These are phyloP conservation scores for Solanum hybrid DNA, from an alignment of 305 asterid genomes.

Conservation along the genomic window DNA sequence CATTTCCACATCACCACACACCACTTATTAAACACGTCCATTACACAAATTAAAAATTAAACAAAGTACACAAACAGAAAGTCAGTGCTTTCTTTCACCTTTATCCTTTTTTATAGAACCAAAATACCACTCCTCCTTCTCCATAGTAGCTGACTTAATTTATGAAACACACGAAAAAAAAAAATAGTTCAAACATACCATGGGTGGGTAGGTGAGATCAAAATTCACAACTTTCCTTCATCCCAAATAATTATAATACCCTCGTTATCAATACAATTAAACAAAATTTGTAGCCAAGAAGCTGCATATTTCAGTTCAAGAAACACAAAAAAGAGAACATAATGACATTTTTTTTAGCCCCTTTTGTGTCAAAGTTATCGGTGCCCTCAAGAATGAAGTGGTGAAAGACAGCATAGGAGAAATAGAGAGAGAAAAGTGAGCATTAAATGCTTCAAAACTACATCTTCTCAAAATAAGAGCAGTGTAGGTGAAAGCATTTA, in stretches of 20 bases:
- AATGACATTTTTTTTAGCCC: neutral
- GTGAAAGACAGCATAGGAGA: conserved; percentile 20
- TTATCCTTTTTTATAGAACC: no score
- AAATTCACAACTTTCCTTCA: neutral
- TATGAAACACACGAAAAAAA: neutral
- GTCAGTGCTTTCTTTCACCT: no score
- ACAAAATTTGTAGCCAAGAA: neutral
- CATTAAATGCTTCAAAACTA: conserved; percentile 46
- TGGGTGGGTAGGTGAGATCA: neutral
- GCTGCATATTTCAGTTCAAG: neutral
- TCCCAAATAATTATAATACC: neutral
- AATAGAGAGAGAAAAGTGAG: conserved; percentile 17
- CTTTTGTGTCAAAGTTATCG: neutral
- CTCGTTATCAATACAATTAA: neutral
- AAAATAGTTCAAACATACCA: neutral
- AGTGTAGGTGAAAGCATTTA: conserved; percentile 41
- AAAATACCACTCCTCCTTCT: no score
- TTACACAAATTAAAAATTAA: no score
- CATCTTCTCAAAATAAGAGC: conserved; percentile 21
- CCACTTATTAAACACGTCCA: neutral
- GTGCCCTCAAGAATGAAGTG: conserved; percentile 8
- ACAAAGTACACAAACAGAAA: no score
- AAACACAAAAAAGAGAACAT: neutral
- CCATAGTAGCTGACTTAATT: neutral
- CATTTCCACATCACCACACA: no score